Percentiles rank a stretch among this genome's conserved stretches.
These are phyloP conservation scores for Nyctanthes arbortristis DNA, from an alignment of 257 asterid genomes.

Conservation along the genomic window DNA sequence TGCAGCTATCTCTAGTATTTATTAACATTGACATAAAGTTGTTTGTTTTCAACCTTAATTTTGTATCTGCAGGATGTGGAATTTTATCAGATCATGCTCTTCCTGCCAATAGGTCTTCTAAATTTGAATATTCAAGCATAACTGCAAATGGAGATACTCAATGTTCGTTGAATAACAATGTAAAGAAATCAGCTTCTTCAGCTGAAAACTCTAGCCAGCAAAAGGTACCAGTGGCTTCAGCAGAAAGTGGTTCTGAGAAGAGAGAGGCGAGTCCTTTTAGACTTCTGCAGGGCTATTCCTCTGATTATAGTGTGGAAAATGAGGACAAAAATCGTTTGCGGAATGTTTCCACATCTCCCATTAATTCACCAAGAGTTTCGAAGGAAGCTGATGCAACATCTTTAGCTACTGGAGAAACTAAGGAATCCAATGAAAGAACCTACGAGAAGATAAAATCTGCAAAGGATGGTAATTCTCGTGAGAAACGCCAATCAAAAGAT, in stretches of 20 bases:
- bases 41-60: conserved; percentile 17
- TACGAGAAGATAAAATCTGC: too few relatives aligned
- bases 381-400: conserved; percentile 33
- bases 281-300: conserved; percentile 58
- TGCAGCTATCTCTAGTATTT: background rate
- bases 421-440: too few relatives aligned
- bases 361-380: conserved; percentile 27
- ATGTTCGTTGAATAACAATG: conserved; percentile 22
- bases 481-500: conserved; percentile 27
- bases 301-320: conserved; percentile 52
- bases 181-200: conserved; percentile 27
- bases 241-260: conserved; percentile 40
- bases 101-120: conserved; percentile 22
- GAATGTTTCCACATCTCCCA: conserved; percentile 36
- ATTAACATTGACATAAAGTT: conserved; percentile 23
- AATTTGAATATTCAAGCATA: conserved; percentile 32
- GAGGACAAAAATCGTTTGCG: conserved; percentile 34
- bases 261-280: conserved; percentile 47
- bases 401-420: conserved; percentile 22
- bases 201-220: conserved; percentile 30
- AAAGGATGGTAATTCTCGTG: conserved; percentile 22
- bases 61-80: conserved; percentile 40
- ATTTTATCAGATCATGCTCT: conserved; percentile 24
- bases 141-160: conserved; percentile 28
- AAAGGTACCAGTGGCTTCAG: conserved; percentile 25